A percentile compares a stretch with the other conserved stretches of the same genome.
These are phyloP conservation scores for Pyropia haitanensis DNA, from an alignment of 23 red algal genomes.

Conservation along the genomic window DNA sequence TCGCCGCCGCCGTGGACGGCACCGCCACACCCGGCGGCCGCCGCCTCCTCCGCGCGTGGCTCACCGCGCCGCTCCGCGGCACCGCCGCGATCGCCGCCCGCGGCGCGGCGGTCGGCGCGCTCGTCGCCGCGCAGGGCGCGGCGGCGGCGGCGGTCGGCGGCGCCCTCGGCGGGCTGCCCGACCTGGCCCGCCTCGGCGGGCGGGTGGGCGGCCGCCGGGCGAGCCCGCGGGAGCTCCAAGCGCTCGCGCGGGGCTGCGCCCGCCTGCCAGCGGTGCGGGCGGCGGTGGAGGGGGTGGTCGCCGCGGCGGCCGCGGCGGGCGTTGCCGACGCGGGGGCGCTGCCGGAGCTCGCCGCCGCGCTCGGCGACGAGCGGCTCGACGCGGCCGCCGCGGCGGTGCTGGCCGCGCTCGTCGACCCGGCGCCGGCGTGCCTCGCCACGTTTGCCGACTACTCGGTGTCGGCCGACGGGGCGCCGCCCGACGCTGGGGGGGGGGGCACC, in stretches of 20 bases:
- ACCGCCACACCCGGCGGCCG: slow-evolving; percentile 75
- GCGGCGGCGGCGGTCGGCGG: slow-evolving; percentile 13
- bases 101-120: slow-evolving; percentile 30
- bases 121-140: slow-evolving; percentile 15
- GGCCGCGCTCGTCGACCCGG: slow-evolving; percentile 21
- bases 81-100: slow-evolving; percentile 22
- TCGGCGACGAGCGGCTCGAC: slow-evolving; percentile 18
- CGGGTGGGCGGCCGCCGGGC: slow-evolving; percentile 45
- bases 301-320: background rate
- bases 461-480: slow-evolving; percentile 3
- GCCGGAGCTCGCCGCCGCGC: background rate
- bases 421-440: slow-evolving; percentile 15
- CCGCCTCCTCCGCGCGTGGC: slow-evolving; percentile 67
- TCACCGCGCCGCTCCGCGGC: slow-evolving; percentile 40
- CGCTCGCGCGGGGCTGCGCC: slow-evolving; percentile 53
- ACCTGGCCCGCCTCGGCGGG: slow-evolving; percentile 70
- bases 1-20: slow-evolving; percentile 70
- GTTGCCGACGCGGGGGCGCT: slow-evolving; percentile 1
- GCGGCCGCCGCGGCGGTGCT: slow-evolving; percentile 4
- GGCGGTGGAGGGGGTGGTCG: background rate
- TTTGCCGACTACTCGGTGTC: too few species aligned
- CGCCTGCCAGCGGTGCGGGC: slow-evolving; percentile 39
- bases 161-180: slow-evolving; percentile 33
- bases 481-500: slow-evolving; percentile 10
- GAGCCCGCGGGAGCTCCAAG: slow-evolving; percentile 55